Conservation (phyloP, 75 land plant genomes). For the Sequoiadendron giganteum region DNA sequence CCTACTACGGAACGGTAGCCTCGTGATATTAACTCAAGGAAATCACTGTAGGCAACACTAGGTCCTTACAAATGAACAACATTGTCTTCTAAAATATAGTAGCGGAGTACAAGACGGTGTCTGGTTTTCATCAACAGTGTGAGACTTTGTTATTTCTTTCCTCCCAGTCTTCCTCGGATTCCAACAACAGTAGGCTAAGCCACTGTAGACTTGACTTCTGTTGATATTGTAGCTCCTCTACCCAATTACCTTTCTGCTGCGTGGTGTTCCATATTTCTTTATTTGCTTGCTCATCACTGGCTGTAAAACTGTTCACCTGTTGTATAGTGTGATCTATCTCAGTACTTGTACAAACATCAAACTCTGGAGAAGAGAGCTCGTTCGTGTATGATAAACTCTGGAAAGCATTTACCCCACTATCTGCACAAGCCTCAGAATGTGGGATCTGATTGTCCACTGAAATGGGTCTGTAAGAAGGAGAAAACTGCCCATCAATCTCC, state of each 20-base stretch:
- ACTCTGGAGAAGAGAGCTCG: not conserved
- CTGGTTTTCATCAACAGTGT: not conserved
- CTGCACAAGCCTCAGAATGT: not conserved
- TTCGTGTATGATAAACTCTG: not conserved
- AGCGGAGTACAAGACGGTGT: no score
- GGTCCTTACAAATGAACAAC: no score
- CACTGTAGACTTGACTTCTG: not conserved
- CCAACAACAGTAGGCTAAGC: not conserved
- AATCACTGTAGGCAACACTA: no score
- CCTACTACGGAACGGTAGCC: no score
- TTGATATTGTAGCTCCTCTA: not conserved
- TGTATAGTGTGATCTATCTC: not conserved
- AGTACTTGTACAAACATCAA: not conserved
- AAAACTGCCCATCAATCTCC: no score
- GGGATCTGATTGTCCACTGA: not conserved
- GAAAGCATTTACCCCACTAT: not conserved
- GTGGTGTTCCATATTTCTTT: not conserved
- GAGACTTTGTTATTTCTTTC: not conserved
- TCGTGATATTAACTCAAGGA: no score
- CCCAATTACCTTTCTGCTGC: not conserved
- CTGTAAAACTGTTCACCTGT: not conserved
- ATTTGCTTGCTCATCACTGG: not conserved
- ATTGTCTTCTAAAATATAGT: no score
- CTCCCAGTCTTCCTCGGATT: conserved; percentile 1
- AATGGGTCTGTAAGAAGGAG: not conserved